These are phyloP conservation scores for Bromus sterilis DNA, from an alignment of 176 grass and related monocot species.

Conservation along the genomic window DNA sequence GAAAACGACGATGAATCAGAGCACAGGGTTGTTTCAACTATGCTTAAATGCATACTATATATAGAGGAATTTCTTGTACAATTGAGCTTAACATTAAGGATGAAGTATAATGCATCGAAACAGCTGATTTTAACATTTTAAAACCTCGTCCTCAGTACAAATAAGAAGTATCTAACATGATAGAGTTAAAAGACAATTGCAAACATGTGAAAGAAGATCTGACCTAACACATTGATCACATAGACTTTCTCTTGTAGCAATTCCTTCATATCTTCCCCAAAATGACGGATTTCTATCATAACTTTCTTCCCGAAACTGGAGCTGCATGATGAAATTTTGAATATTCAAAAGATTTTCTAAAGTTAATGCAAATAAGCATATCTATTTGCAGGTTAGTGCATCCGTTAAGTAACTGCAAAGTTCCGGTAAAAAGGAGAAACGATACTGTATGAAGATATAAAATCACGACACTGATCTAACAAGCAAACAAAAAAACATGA, in stretches of 20 bases:
- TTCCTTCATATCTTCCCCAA: constrained; percentile 80
- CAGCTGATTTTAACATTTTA: background rate
- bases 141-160: background rate
- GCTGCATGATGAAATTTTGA: constrained; percentile 36
- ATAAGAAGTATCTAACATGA: background rate
- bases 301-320: constrained; percentile 43
- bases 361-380: background rate
- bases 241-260: constrained; percentile 73
- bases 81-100: background rate
- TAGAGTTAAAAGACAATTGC: background rate
- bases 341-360: background rate
- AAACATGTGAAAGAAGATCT: background rate
- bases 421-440: background rate
- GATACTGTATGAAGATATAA: background rate
- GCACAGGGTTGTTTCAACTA: background rate
- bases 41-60: background rate
- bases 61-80: background rate
- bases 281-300: constrained; percentile 44
- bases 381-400: background rate
- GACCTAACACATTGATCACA: constrained; percentile 80
- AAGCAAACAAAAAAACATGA: background rate
- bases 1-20: background rate
- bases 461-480: background rate
- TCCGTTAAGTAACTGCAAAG: background rate
- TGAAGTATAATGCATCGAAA: background rate